Percentiles rank a stretch among this genome's conserved stretches.
Conservation (phyloP, 345 rosid species). For the Laguncularia racemosa region DNA sequence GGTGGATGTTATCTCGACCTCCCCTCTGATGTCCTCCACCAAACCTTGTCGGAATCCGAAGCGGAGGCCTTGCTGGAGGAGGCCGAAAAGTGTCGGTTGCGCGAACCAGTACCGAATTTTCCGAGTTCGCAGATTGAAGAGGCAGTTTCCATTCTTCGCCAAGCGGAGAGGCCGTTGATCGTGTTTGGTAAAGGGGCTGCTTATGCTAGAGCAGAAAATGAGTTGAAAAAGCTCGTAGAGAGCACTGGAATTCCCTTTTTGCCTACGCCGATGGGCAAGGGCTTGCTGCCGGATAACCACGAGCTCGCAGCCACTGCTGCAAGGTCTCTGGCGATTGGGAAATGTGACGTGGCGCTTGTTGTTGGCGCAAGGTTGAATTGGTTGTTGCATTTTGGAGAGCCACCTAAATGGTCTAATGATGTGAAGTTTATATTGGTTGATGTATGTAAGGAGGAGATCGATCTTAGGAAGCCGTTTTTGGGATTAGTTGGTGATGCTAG, state of each 20-base stretch:
- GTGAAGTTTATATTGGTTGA: conserved; percentile 82
- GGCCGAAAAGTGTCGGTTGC: conserved; percentile 14
- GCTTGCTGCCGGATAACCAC: conserved; percentile 85
- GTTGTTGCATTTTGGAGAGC: conserved; percentile 91
- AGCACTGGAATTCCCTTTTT: conserved; percentile 77
- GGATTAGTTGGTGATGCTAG: conserved; percentile 85
- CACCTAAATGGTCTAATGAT: conserved; percentile 85
- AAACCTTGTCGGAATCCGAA: conserved; percentile 59
- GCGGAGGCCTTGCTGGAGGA: conserved; percentile 43
- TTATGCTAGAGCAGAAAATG: conserved; percentile 67
- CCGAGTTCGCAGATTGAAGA: conserved; percentile 44
- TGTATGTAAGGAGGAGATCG: conserved; percentile 68
- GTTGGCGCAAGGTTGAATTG: conserved; percentile 96
- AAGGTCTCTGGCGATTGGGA: conserved; percentile 89
- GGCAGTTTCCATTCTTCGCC: conserved; percentile 53
- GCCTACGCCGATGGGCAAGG: conserved; percentile 99
- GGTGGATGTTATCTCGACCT: conserved; percentile 91
- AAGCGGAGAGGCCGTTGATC: conserved; percentile 81
- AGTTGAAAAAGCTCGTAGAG: conserved; percentile 64
- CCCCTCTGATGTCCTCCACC: conserved; percentile 82
- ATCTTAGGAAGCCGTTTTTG: conserved; percentile 64
- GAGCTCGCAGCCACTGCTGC: conserved; percentile 86
- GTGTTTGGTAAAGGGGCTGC: conserved; percentile 97
- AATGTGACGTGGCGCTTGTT: conserved; percentile 87
- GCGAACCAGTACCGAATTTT: conserved; percentile 12